Conservation (phyloP, 1,284 basidiomycete genomes). For the Lignosus rhinocerotis region DNA sequence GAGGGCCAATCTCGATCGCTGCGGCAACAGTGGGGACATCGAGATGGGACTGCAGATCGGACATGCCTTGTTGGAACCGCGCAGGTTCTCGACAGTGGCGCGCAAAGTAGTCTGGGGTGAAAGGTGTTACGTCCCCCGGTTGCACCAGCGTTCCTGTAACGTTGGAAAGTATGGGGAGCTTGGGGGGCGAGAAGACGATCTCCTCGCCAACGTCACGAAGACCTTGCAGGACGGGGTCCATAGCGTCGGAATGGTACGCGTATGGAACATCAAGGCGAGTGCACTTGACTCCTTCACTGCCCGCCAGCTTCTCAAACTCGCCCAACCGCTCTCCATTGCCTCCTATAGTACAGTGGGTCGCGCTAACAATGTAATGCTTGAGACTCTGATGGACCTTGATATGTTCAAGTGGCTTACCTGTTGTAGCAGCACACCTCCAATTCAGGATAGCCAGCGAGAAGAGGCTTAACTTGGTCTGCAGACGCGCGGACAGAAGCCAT, state of each 20-base stretch:
- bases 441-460: conserved; percentile 30
- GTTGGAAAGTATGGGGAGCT: conserved; percentile 60
- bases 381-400: background rate
- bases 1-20: conserved; percentile 70
- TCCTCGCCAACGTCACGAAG: conserved; percentile 42
- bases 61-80: conserved; percentile 52
- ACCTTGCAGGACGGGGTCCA: conserved; percentile 54
- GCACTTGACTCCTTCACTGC: conserved; percentile 40
- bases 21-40: conserved; percentile 37
- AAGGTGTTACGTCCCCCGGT: conserved; percentile 51
- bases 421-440: conserved; percentile 50
- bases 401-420: conserved; percentile 21
- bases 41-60: conserved; percentile 35
- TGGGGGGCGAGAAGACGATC: conserved; percentile 45
- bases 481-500: conserved; percentile 60
- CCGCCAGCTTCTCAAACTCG: conserved; percentile 43
- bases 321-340: conserved; percentile 49
- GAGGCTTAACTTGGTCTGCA: conserved; percentile 34
- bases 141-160: conserved; percentile 52
- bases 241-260: conserved; percentile 64
- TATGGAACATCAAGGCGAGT: conserved; percentile 53
- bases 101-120: conserved; percentile 54
- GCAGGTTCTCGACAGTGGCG: conserved; percentile 64
- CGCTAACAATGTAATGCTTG: conserved; percentile 30
- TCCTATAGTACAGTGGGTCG: conserved; percentile 55